A percentile compares a stretch with the other conserved stretches of the same genome.
Evolutionary conservation across 163 green algal genomes (phyloP).

Genomic region (Prototheca wickerhamii): DNA sequence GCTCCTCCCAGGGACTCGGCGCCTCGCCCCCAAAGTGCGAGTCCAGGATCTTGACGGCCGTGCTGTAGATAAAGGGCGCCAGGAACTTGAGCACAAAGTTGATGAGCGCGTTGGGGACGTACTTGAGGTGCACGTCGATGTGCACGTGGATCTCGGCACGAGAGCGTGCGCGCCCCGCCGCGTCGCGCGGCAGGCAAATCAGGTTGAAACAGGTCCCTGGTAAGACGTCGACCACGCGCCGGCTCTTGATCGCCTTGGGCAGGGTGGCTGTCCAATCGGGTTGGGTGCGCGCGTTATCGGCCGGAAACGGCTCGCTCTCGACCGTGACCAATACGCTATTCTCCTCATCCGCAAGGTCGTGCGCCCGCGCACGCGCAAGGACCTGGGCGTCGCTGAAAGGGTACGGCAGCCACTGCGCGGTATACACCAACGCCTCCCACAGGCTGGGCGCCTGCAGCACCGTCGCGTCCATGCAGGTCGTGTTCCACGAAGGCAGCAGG

Average conservation of each 20-base stretch:
- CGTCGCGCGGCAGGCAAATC: constrained; percentile 7
- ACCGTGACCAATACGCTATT: constrained; percentile 26
- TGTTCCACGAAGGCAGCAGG: constrained; percentile 45
- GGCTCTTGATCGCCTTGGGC: too few relatives aligned
- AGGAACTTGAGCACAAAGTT: constrained; percentile 39
- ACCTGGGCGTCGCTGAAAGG: constrained; percentile 40
- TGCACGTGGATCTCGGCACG: constrained; percentile 24
- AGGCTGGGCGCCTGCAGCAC: constrained; percentile 30
- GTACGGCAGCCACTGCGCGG: constrained; percentile 39
- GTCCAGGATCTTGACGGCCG: constrained; percentile 28
- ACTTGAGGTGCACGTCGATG: constrained; percentile 27
- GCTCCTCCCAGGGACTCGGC: constrained; percentile 15
- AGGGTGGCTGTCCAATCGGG: neutral
- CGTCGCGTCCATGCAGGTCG: constrained; percentile 27
- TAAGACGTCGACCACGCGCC: neutral
- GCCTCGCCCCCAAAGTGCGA: constrained; percentile 28
- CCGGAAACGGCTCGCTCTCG: neutral
- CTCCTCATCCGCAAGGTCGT: constrained; percentile 37
- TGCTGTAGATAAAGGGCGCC: constrained; percentile 42
- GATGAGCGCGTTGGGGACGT: constrained; percentile 38
- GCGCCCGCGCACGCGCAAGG: constrained; percentile 20
- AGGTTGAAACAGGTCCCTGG: neutral
- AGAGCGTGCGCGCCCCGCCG: constrained; percentile 14
- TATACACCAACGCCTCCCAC: constrained; percentile 32
- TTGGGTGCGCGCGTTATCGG: neutral